phyloP scores from a whole-genome alignment of 2,329 filamentous ascomycete species.

The Hypocrella siamensis region DNA sequence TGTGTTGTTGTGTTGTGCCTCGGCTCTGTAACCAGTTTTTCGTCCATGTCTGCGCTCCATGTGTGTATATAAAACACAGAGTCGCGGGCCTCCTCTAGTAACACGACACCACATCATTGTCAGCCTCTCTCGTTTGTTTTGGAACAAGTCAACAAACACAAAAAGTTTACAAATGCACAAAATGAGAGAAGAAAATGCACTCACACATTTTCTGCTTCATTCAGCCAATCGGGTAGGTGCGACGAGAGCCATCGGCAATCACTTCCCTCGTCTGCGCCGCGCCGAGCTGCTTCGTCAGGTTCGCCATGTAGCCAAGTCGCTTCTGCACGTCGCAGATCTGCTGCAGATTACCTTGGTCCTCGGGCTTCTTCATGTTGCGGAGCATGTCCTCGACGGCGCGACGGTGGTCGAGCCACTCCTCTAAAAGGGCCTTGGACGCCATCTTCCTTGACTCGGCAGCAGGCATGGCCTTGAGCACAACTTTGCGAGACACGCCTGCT shows the following conservation, averaged over 20 bases:
- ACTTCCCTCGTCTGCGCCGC: neutral
- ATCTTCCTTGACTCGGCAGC: conserved; percentile 16
- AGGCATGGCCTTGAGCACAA: conserved; percentile 25
- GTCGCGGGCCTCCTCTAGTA: too few species aligned
- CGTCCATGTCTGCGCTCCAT: too few species aligned
- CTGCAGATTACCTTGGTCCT: conserved; percentile 36
- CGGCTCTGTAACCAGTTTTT: too few species aligned
- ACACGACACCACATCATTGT: too few species aligned
- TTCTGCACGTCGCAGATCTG: conserved; percentile 35
- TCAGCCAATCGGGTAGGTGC: conserved; percentile 3
- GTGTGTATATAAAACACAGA: too few species aligned
- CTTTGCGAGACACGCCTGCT: conserved; percentile 28
- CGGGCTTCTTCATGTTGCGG: conserved; percentile 29
- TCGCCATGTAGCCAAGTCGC: conserved; percentile 34
- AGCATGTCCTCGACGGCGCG: conserved; percentile 46
- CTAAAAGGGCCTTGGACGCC: conserved; percentile 25
- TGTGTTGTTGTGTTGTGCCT: too few species aligned
- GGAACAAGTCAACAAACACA: too few species aligned
- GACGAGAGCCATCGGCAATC: neutral
- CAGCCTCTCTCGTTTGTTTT: too few species aligned
- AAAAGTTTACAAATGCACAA: too few species aligned
- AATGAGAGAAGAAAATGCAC: too few species aligned
- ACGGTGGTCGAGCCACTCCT: conserved; percentile 47
- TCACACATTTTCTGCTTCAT: conserved; percentile 26
- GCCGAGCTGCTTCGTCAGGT: conserved; percentile 20